Evolutionary conservation across 2,329 filamentous ascomycete species (phyloP), one percentile per base, ranked within the genome.

Genomic region (Sporothrix protearum): DNA sequence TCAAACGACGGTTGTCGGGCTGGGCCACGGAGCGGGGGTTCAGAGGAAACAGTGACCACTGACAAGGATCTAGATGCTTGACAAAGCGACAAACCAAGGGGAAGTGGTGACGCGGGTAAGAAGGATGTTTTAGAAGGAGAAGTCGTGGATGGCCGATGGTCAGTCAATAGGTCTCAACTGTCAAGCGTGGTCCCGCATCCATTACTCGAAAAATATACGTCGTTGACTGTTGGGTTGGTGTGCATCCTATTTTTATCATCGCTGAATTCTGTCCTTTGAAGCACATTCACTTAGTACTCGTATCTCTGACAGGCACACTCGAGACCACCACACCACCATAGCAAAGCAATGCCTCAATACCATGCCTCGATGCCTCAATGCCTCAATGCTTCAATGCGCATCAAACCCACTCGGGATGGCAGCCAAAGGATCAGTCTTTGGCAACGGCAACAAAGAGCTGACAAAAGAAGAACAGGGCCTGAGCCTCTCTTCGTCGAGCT

Each of bases 321-420:
- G 14, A 12, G 14, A 12, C 33, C 42, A 36, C 28, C 55, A 59
- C 55, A 10, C 9, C 19, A 51, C 49, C 4, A 30, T 19, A 22
- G 14, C 61, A 45, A 66, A 25, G 25, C 22, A 47, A 30, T 14
- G 22, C 61, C 22, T 25, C 61, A 66, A n/a, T n/a, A n/a, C n/a
- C n/a, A n/a, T n/a, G n/a, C n/a, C n/a, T n/a, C 22, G 49, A 30
- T 14, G 22, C 61, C 22, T 25, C 61, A 66, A 30, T 47, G 61
- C 61, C n/a, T n/a, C 22, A 66, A 30, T 14, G 22, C 61, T 12
- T 25, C 61, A 66, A 30, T 47, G 61, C 61, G 39, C 57, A 63
- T 39, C 33, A 61, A 63, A 9, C 59, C 57, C 67, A 51, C 67
- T 49, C 51, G 49, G 67, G 9, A 68, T 68, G 67, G 67, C 51